Evolutionary conservation across 208 protist genomes (phyloP).

Genomic region (Phytomonas serpens): DNA sequence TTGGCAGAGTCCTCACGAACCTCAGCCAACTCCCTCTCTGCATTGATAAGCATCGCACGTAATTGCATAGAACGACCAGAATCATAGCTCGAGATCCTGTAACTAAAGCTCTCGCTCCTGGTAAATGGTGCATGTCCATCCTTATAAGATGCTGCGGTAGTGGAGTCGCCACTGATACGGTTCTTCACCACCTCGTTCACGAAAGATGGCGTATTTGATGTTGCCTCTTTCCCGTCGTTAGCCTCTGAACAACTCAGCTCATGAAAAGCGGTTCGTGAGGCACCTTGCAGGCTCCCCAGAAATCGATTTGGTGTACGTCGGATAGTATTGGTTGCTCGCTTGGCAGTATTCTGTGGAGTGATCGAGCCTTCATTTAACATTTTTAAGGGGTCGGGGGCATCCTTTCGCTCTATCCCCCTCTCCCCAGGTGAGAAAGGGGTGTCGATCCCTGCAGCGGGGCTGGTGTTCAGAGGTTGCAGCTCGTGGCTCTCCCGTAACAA

Average conservation of each 20-base stretch:
- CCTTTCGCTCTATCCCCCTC: no score
- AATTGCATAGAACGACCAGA: constrained; percentile 41
- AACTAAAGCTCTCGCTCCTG: constrained; percentile 13
- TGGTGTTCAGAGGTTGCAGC: no score
- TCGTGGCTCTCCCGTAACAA: no score
- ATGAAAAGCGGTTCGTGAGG: not conserved
- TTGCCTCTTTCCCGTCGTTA: not conserved
- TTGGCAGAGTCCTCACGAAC: constrained; percentile 45
- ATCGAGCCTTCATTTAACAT: not conserved
- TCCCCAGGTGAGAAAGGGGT: no score
- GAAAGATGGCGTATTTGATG: not conserved
- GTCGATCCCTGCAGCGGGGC: no score
- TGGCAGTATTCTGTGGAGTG: not conserved
- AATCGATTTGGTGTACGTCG: not conserved
- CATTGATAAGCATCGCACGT: constrained; percentile 53
- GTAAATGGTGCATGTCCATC: constrained; percentile 10
- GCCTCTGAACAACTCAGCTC: not conserved
- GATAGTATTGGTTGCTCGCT: not conserved
- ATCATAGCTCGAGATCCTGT: constrained; percentile 15
- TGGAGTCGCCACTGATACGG: not conserved
- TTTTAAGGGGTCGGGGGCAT: not conserved
- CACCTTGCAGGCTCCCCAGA: not conserved
- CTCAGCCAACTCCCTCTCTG: constrained; percentile 67
- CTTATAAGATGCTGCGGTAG: constrained; percentile 11
- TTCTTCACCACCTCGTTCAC: constrained; percentile 20